phyloP scores from a whole-genome alignment of 2,329 filamentous ascomycete genomes.

The Didymella arachidicola region DNA sequence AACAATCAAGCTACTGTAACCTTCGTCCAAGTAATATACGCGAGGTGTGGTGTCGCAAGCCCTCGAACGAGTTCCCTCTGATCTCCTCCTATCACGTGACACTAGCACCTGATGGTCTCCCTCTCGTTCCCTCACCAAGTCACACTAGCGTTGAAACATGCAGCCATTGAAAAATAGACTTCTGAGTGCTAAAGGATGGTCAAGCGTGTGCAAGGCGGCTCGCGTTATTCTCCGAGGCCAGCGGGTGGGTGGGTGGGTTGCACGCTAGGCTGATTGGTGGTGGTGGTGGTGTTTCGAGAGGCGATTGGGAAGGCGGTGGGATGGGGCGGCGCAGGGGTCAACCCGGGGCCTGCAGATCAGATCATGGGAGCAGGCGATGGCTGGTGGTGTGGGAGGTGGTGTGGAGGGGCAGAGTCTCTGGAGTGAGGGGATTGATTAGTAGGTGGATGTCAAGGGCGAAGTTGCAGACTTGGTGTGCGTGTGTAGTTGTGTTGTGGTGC shows the following conservation, averaged over 20 bases:
- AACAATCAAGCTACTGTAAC: too few relatives aligned
- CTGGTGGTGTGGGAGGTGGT: too few relatives aligned
- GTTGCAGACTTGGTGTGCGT: not conserved
- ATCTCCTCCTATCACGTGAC: too few relatives aligned
- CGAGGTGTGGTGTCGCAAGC: not conserved
- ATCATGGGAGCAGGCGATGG: not conserved
- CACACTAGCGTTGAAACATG: too few relatives aligned
- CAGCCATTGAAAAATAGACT: too few relatives aligned
- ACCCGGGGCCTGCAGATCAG: slow-evolving; percentile 10
- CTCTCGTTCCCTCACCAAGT: too few relatives aligned
- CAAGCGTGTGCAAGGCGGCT: not conserved
- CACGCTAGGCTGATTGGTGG: not conserved
- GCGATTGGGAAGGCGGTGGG: not conserved
- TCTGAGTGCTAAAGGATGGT: not conserved
- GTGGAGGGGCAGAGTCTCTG: too few relatives aligned
- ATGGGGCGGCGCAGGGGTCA: slow-evolving; percentile 7
- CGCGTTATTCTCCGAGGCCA: not conserved
- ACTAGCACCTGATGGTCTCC: too few relatives aligned
- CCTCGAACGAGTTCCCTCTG: too few relatives aligned
- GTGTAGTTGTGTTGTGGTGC: not conserved
- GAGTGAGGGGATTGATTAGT: too few relatives aligned
- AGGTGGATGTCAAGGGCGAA: too few relatives aligned
- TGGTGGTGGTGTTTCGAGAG: not conserved
- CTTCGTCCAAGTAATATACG: not conserved
- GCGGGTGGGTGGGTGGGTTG: too few relatives aligned